Evolutionary conservation across 768 basidiomycete species (phyloP), one percentile per base, ranked within the genome.

Genomic region (Leccinellum luteum): DNA sequence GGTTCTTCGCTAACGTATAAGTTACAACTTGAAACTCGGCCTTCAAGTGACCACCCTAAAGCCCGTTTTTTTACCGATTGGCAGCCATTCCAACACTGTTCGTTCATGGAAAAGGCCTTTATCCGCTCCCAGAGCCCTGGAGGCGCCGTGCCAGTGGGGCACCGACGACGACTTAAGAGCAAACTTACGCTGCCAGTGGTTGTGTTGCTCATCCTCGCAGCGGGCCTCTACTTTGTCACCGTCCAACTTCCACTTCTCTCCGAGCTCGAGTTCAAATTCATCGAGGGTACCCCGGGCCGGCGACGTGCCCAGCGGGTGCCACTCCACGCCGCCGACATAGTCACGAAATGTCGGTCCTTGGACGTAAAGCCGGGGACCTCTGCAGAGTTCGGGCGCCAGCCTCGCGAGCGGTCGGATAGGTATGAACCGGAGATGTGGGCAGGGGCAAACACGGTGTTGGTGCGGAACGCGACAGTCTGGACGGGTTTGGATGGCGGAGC

Each of bases 391-490:
- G 65, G 76, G 62, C 54, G 64, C 8, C 81, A 88, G 62, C 54
- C 63, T 10, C 81, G 89, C 12, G 72, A 74, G 8, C 69, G 70
- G 31, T 86, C 84, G 15, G 86, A 89, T 64, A 76, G 86, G 28
- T 82, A 76, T 58, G 81, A 76, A 7, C 67, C 67, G 0, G 87
- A 83, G 0, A 41, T 41, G 38, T 10, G n/a, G 38, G n/a, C n/a
- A 4, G 87, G 89, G 1, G 65, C 65, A 19, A 43, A 43, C 4
- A 68, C 85, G 1, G 76, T 79, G 1, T 73, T 85, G 27, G 77
- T 94, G 31, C 78, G 74, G 57, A 90, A 93, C 66, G 89, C 85
- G 10, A 84, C 81, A 6, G 80, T 93, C 28, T 94, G 92, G 92
- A 91, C 90, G 3, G 92, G 90, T 0, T 70, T 74, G 8, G 62